Evolutionary conservation across 176 grass and related monocot species (phyloP).

Genomic region (Thalia dealbata): DNA sequence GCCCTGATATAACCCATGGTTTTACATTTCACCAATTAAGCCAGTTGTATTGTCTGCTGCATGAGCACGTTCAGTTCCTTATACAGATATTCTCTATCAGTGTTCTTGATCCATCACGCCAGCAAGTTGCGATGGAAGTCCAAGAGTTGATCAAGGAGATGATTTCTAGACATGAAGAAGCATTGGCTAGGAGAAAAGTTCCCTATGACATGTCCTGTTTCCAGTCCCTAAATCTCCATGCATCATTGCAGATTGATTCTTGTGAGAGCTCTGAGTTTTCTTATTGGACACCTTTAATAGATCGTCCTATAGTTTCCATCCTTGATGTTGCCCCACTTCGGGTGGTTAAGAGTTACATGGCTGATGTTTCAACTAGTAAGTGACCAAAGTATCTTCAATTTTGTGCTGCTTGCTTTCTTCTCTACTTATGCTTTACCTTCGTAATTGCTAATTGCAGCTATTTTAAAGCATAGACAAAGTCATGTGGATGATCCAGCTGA

Average conservation of each 20-base stretch:
- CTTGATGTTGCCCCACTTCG: constrained; percentile 71
- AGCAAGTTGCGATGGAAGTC: constrained; percentile 43
- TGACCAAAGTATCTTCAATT: not conserved
- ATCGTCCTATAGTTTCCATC: constrained; percentile 54
- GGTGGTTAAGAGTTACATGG: constrained; percentile 49
- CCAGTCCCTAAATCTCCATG: constrained; percentile 29
- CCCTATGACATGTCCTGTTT: constrained; percentile 38
- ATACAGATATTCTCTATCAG: constrained; percentile 83
- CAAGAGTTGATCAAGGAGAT: constrained; percentile 80
- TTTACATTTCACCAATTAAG: constrained; percentile 77
- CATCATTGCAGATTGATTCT: constrained; percentile 28
- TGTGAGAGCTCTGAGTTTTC: constrained; percentile 24
- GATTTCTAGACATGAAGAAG: constrained; percentile 53
- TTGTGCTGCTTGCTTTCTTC: not conserved
- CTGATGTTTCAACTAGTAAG: constrained; percentile 64
- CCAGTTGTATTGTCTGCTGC: constrained; percentile 60
- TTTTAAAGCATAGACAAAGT: constrained; percentile 55
- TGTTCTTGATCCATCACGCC: constrained; percentile 64
- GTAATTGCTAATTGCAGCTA: constrained; percentile 33
- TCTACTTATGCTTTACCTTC: constrained; percentile 13
- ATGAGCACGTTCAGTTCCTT: constrained; percentile 86
- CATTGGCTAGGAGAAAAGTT: constrained; percentile 45
- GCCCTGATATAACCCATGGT: constrained; percentile 36
- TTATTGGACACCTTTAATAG: constrained; percentile 52
- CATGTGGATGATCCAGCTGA: constrained; percentile 54